Percentiles rank a stretch among this genome's conserved stretches.
Conservation (phyloP, 2,329 filamentous ascomycete species). For the Phoma sp. region DNA sequence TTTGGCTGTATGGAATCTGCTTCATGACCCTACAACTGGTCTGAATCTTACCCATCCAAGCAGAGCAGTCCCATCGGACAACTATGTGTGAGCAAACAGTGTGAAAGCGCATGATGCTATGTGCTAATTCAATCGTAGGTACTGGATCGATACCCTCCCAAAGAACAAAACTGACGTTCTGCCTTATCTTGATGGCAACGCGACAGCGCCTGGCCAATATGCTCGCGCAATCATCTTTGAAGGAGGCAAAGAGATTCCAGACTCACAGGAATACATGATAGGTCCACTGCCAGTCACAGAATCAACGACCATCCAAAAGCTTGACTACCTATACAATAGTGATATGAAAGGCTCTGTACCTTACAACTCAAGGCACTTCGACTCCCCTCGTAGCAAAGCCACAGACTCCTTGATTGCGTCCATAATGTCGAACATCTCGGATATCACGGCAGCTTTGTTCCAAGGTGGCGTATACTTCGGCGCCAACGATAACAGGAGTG, state of each 20-base stretch:
- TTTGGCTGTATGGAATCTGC: slow-evolving; percentile 51
- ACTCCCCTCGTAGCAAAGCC: slow-evolving; percentile 27
- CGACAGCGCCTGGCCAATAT: slow-evolving; percentile 48
- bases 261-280: slow-evolving; percentile 56
- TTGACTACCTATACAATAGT: slow-evolving; percentile 44
- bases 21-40: slow-evolving; percentile 50
- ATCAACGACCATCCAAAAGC: slow-evolving; percentile 33
- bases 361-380: slow-evolving; percentile 35
- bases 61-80: slow-evolving; percentile 51
- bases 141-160: slow-evolving; percentile 56
- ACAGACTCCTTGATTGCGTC: slow-evolving; percentile 48
- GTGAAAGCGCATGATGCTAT: background rate
- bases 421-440: slow-evolving; percentile 53
- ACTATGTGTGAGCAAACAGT: slow-evolving; percentile 43
- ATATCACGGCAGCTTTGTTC: slow-evolving; percentile 53
- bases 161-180: slow-evolving; percentile 57
- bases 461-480: slow-evolving; percentile 37
- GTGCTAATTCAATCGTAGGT: slow-evolving; percentile 18
- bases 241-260: slow-evolving; percentile 51
- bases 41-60: slow-evolving; percentile 54
- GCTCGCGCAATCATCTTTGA: slow-evolving; percentile 57
- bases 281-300: slow-evolving; percentile 54
- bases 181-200: slow-evolving; percentile 52
- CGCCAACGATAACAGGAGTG: slow-evolving; percentile 1
- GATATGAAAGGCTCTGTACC: slow-evolving; percentile 43